Conservation (phyloP, 2,329 filamentous ascomycete species). For the Ophiosphaerella narmari region DNA sequence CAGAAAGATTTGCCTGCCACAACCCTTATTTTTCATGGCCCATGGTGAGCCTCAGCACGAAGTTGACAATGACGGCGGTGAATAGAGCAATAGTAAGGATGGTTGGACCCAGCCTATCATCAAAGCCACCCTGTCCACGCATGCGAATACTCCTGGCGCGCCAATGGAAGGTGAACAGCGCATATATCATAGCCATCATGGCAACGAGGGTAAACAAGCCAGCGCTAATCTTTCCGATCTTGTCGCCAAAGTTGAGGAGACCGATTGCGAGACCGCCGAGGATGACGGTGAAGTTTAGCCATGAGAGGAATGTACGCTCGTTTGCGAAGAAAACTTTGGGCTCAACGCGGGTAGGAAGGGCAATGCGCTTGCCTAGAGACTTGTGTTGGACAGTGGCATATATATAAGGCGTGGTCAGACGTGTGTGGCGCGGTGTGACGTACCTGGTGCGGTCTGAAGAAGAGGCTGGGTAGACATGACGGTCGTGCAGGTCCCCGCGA, state of each 20-base stretch:
- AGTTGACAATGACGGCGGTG: constrained; percentile 93
- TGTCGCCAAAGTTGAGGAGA: constrained; percentile 97
- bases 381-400: constrained; percentile 9
- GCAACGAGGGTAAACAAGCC: constrained; percentile 93
- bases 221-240: constrained; percentile 89
- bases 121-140: constrained; percentile 92
- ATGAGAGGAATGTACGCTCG: constrained; percentile 97
- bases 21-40: constrained; percentile 20
- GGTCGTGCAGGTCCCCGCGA: constrained; percentile 19
- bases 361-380: constrained; percentile 87
- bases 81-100: constrained; percentile 85
- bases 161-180: constrained; percentile 95
- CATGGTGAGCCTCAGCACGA: constrained; percentile 65
- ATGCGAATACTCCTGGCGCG: constrained; percentile 88
- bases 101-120: constrained; percentile 93
- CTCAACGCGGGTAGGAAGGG: constrained; percentile 95
- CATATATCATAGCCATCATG: constrained; percentile 94
- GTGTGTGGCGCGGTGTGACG: constrained; percentile 26
- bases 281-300: constrained; percentile 99
- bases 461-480: constrained; percentile 95
- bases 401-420: background rate
- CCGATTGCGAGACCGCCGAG: constrained; percentile 95
- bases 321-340: constrained; percentile 99
- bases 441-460: constrained; percentile 90
- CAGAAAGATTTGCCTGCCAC: background rate